A percentile compares a stretch with the other conserved stretches of the same genome.
Conservation (phyloP, 352 stramenopile genomes). For the Blastocystis sp. region DNA sequence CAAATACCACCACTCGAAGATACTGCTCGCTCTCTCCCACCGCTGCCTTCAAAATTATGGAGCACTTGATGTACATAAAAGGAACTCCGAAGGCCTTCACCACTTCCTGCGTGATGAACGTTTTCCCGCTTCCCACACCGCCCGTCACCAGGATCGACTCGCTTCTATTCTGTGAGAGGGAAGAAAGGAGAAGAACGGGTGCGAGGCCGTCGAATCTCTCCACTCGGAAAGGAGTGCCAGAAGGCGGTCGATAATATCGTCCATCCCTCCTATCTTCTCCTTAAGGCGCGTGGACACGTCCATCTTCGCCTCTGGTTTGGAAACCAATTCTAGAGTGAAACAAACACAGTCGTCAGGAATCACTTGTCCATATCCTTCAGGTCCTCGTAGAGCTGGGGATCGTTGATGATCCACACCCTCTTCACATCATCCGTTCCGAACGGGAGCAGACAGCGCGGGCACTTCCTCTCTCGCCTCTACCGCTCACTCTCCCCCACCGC, state of each 20-base stretch:
- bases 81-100: conserved; percentile 32
- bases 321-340: not conserved
- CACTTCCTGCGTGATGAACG: conserved; percentile 11
- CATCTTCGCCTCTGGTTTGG: no score
- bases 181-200: not conserved
- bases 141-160: conserved; percentile 13
- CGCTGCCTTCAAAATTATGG: conserved; percentile 25
- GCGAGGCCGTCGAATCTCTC: not conserved
- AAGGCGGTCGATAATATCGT: conserved; percentile 15
- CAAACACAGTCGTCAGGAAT: conserved; percentile 12
- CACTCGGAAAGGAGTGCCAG: not conserved
- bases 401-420: conserved; percentile 59
- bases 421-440: conserved; percentile 66
- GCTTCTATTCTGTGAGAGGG: not conserved
- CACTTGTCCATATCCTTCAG: conserved; percentile 20
- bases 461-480: conserved; percentile 66
- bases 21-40: conserved; percentile 47
- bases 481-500: not conserved
- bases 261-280: conserved; percentile 47
- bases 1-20: not conserved
- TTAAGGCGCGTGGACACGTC: not conserved
- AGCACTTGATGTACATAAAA: conserved; percentile 28
- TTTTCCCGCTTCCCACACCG: conserved; percentile 45
- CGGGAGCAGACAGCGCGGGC: conserved; percentile 43
- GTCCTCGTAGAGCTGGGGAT: conserved; percentile 60